Conservation (phyloP, 331 rosid genomes). For the Erythrophleum ivorense region DNA sequence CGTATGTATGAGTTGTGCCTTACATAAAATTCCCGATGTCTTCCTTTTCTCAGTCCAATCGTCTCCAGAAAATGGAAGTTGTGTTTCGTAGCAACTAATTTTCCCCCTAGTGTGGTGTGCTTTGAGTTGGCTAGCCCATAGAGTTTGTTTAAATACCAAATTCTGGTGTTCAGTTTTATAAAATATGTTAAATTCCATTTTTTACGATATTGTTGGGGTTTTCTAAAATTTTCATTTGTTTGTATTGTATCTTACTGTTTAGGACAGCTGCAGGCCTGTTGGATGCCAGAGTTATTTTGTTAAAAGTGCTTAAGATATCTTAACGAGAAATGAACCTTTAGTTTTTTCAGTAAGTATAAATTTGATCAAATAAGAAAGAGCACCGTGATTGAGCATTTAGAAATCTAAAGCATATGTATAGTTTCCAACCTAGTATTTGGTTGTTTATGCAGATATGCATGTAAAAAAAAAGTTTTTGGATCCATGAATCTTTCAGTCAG, state of each 20-base stretch:
- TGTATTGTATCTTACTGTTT: not conserved
- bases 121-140: not conserved
- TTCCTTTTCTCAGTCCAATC: not conserved
- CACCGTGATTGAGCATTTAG: conserved; percentile 7
- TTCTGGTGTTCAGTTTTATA: not conserved
- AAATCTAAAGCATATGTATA: conserved; percentile 3
- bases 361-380: not conserved
- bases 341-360: not conserved
- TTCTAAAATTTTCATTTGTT: not conserved
- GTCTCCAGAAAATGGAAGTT: not conserved
- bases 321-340: not conserved
- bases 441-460: not conserved
- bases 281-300: not conserved
- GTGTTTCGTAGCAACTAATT: not conserved
- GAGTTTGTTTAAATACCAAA: not conserved
- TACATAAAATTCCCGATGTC: not conserved
- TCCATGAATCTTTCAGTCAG: not conserved
- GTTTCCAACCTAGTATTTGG: not conserved
- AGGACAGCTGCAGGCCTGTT: not conserved
- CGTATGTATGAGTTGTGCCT: not conserved
- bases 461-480: not conserved
- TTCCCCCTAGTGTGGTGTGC: conserved; percentile 1
- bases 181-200: not conserved
- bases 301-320: not conserved
- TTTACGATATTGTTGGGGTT: not conserved